Base-by-base conservation (phyloP, 495 filamentous ascomycete genomes). In the Staphylotrichum longicolle region DNA sequence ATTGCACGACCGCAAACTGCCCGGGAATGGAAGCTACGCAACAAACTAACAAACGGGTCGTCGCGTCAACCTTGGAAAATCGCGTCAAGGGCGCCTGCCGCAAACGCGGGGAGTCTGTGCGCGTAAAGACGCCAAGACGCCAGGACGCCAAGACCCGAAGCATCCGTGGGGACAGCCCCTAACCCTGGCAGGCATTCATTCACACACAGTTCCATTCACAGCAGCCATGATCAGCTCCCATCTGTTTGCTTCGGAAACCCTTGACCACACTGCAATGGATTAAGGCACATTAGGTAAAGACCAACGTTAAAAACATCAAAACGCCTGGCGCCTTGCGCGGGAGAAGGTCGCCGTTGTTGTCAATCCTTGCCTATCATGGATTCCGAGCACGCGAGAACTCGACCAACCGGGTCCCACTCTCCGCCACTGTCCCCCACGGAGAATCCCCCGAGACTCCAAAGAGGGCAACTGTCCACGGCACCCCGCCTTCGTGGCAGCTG, bases 11-110 rank as follows among this genome's bases (percentile, higher is more conserved):
- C 39, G 8, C 5, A 20, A 14, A 54, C 6, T 8, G 39, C 49
- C 20, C 20, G 20, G 20, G 20, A 27, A 27, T 27, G 20, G 20
- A 27, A 27, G 20, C 20, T 27, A 27, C 20, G 20, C 20, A 27
- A 27, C 20, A 27, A 27, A 27, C 20, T 27, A 27, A 27, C 20
- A 27, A 39, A 10, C 37, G 37, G 37, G 42, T 54, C 51, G 58
- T 65, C 63, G 63, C 58, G 63, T 59, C 56, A 27, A 20, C 41
- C 39, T 14, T 30, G 27, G 41, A 58, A 62, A 65, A 62, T 51
- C 63, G 63, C 63, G 63, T 65, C 47, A 14, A 5, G 14, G 40
- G 27, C 12, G 8, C 12, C 10, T 10, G 4, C 15, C n/a, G 20
- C 4, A 42, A 42, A 54, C 56, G 56, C 57, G 44, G 60, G 60